Evolutionary conservation across 2,329 filamentous ascomycete genomes (phyloP).

Genomic region (Hypoxylon sp.): DNA sequence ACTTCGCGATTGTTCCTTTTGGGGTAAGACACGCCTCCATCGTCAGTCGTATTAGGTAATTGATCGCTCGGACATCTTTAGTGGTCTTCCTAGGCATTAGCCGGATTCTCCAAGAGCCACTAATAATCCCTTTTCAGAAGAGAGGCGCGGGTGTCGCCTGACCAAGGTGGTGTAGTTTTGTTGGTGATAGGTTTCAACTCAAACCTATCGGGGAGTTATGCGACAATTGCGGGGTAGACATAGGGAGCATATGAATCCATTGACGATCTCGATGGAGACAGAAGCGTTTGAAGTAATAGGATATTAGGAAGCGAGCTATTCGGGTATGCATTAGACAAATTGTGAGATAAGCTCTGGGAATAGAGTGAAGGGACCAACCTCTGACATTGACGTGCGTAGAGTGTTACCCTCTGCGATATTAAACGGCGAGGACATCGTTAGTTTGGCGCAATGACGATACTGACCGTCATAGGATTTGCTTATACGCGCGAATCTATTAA

Average conservation of each 20-base stretch:
- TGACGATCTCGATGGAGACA: constrained; percentile 41
- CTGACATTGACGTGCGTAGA: constrained; percentile 14
- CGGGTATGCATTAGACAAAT: constrained; percentile 33
- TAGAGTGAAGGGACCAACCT: constrained; percentile 33
- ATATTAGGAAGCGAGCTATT: constrained; percentile 31
- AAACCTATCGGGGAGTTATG: constrained; percentile 41
- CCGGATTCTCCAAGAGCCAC: constrained; percentile 27
- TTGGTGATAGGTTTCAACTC: constrained; percentile 41
- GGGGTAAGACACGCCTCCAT: constrained; percentile 38
- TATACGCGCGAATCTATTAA: constrained; percentile 14
- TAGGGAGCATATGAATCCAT: constrained; percentile 30
- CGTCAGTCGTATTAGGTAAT: constrained; percentile 34
- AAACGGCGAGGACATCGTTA: constrained; percentile 28
- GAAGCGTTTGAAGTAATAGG: constrained; percentile 26
- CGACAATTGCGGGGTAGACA: constrained; percentile 46
- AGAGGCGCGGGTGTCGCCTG: constrained; percentile 41
- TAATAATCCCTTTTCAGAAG: constrained; percentile 21
- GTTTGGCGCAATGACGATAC: constrained; percentile 31
- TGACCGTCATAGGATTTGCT: constrained; percentile 24
- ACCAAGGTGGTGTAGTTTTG: constrained; percentile 44
- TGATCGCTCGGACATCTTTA: constrained; percentile 37
- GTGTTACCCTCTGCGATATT: constrained; percentile 26
- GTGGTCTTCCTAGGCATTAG: constrained; percentile 30
- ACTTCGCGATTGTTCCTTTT: constrained; percentile 44
- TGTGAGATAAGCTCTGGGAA: constrained; percentile 30